Evolutionary conservation across 225 moss, liverwort and hornwort species (phyloP), one percentile per base, ranked within the genome.

Genomic region (Rhytidiadelphus loreus): DNA sequence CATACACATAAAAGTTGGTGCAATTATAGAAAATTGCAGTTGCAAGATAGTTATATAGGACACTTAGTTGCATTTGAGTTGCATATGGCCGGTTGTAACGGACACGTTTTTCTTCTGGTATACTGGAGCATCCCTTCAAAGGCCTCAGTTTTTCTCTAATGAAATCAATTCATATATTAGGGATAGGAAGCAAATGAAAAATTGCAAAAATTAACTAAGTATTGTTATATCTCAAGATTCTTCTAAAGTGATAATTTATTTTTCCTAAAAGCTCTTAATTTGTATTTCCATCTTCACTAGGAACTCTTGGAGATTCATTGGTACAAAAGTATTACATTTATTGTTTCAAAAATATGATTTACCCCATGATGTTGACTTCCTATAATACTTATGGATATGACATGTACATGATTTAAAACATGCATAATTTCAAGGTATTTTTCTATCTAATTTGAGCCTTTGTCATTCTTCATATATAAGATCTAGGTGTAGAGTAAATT

Each of bases 291-390:
- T 71, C 15, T 13, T 16, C 3, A 26, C 3, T 71, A 16, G 8
- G 26, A 71, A 26, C 26, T 71, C 26, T 71, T 43, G 3, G 15
- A 8, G 7, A 41, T 25, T 41, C 5, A 43, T 15, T 5, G 26
- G 15, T 25, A 43, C 5, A 71, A 43, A 26, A 4, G 0, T 65
- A 43, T 43, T 43, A 3, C 25, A 71, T 43, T 43, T 16, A 71
- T 15, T 26, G 9, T 71, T 5, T 13, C 26, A 41, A 25, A 43
- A 43, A 24, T 5, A 71, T 43, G 5, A 71, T 71, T 15, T 71
- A 43, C 1, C 8, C 9, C 15, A 71, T 26, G 26, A 25, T 25
- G 8, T 15, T 12, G 1, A 0, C 0, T 15, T 12, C 1, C 0
- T 1, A 7, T n/a, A 8, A 70, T 9, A 41, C 15, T 70, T 41